Evolutionary conservation across 2,329 filamentous ascomycete genomes (phyloP).

Genomic region (Aspergillus pseudonomiae): DNA sequence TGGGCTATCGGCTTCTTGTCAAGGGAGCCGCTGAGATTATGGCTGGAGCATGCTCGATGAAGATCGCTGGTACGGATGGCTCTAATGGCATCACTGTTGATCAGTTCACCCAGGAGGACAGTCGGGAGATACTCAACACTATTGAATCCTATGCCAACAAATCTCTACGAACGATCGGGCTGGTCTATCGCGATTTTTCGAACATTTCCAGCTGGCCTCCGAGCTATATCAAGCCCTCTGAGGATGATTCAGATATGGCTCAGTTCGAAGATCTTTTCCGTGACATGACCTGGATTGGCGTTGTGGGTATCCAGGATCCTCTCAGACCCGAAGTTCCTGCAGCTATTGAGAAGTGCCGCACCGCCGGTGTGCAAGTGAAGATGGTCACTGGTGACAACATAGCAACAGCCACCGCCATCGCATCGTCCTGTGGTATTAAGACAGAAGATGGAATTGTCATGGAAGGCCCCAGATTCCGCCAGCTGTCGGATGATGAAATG

Average conservation of each 20-base stretch:
- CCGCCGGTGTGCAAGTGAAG: slow-evolving; percentile 70
- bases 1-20: slow-evolving; percentile 49
- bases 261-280: slow-evolving; percentile 70
- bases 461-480: slow-evolving; percentile 70
- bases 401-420: slow-evolving; percentile 72
- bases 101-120: slow-evolving; percentile 30
- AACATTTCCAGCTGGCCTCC: slow-evolving; percentile 72
- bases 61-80: slow-evolving; percentile 35
- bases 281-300: slow-evolving; percentile 72
- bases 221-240: slow-evolving; percentile 54
- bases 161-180: slow-evolving; percentile 74
- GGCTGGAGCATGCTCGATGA: slow-evolving; percentile 39
- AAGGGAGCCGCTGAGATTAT: slow-evolving; percentile 54
- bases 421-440: slow-evolving; percentile 71
- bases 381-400: slow-evolving; percentile 76
- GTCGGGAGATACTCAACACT: slow-evolving; percentile 31
- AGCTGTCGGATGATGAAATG: slow-evolving; percentile 63
- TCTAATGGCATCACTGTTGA: slow-evolving; percentile 26
- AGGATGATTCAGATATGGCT: slow-evolving; percentile 65
- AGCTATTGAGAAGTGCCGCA: slow-evolving; percentile 68
- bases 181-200: slow-evolving; percentile 73
- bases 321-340: slow-evolving; percentile 68
- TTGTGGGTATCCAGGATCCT: slow-evolving; percentile 76
- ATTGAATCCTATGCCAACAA: slow-evolving; percentile 50
- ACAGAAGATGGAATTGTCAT: slow-evolving; percentile 63